Percentiles rank a stretch among this genome's conserved stretches.
Evolutionary conservation across 495 filamentous ascomycete genomes (phyloP).

Genomic region (Annulohypoxylon bovei): DNA sequence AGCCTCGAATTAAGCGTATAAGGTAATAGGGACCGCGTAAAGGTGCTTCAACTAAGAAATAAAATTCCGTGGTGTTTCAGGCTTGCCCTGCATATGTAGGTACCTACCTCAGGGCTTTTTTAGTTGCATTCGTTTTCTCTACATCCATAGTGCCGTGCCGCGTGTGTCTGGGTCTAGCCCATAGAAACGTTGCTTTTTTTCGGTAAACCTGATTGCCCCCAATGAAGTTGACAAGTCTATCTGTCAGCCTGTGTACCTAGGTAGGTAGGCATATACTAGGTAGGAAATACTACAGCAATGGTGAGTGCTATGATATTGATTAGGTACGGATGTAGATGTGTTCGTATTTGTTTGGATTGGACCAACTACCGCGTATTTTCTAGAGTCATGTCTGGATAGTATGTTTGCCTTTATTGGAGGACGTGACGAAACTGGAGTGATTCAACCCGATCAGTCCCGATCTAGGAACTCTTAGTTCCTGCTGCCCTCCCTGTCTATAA

Average conservation of each 20-base stretch:
- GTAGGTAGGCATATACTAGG: no score
- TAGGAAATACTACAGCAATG: background rate
- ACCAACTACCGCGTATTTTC: background rate
- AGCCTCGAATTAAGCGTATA: background rate
- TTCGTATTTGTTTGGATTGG: background rate
- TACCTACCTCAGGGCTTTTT: no score
- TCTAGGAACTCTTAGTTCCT: background rate
- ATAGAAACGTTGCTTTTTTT: conserved; percentile 5
- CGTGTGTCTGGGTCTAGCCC: conserved; percentile 7
- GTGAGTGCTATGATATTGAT: background rate
- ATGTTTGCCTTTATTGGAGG: background rate
- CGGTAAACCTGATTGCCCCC: background rate
- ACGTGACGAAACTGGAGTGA: background rate
- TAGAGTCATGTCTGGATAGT: background rate
- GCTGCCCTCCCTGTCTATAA: background rate
- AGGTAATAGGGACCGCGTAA: conserved; percentile 2
- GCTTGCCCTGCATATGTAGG: conserved; percentile 36
- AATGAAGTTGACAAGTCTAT: background rate
- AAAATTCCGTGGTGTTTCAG: conserved; percentile 31
- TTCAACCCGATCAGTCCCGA: conserved; percentile 1
- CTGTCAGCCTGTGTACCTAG: no score
- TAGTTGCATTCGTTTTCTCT: conserved; percentile 32
- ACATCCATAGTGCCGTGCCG: conserved; percentile 16
- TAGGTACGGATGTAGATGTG: background rate
- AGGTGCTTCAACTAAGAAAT: conserved; percentile 1